Conservation (phyloP, 805 yeast species). For the Cyberlindnera samutprakarnensis region DNA sequence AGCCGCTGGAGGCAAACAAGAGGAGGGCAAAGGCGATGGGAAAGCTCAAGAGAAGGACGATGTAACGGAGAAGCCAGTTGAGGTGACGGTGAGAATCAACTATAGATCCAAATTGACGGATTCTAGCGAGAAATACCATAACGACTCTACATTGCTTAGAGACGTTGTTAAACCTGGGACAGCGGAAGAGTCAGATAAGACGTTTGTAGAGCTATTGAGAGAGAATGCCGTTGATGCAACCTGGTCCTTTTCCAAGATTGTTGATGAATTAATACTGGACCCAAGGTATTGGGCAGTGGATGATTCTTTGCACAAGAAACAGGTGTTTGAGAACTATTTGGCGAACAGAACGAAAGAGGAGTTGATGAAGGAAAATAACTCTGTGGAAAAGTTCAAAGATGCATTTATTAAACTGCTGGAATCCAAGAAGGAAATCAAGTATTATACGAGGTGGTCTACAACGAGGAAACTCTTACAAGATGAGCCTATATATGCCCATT, state of each 20-base stretch:
- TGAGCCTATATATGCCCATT: slow-evolving; percentile 59
- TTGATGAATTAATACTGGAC: slow-evolving; percentile 48
- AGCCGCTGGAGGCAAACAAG: neutral
- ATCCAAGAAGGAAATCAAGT: slow-evolving; percentile 35
- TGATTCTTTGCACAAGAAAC: slow-evolving; percentile 54
- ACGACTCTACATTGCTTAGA: slow-evolving; percentile 23
- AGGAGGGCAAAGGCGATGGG: slow-evolving; percentile 4
- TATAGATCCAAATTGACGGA: slow-evolving; percentile 6
- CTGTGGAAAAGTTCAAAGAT: slow-evolving; percentile 46
- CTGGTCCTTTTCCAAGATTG: slow-evolving; percentile 67
- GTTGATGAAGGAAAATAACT: slow-evolving; percentile 41
- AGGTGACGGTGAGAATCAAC: slow-evolving; percentile 1
- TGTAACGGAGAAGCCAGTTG: neutral
- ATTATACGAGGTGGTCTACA: slow-evolving; percentile 60
- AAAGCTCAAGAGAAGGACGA: neutral
- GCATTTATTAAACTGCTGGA: slow-evolving; percentile 45
- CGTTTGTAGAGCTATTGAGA: slow-evolving; percentile 45
- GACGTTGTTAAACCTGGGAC: slow-evolving; percentile 6
- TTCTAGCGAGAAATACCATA: slow-evolving; percentile 12
- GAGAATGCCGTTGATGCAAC: slow-evolving; percentile 56
- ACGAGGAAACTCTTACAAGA: slow-evolving; percentile 44
- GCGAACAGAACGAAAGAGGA: slow-evolving; percentile 43
- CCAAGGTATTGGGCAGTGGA: slow-evolving; percentile 61
- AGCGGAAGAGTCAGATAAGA: slow-evolving; percentile 31
- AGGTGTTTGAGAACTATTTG: slow-evolving; percentile 58